Conservation (phyloP, 2,329 filamentous ascomycete genomes). For the Xylaria sp. region DNA sequence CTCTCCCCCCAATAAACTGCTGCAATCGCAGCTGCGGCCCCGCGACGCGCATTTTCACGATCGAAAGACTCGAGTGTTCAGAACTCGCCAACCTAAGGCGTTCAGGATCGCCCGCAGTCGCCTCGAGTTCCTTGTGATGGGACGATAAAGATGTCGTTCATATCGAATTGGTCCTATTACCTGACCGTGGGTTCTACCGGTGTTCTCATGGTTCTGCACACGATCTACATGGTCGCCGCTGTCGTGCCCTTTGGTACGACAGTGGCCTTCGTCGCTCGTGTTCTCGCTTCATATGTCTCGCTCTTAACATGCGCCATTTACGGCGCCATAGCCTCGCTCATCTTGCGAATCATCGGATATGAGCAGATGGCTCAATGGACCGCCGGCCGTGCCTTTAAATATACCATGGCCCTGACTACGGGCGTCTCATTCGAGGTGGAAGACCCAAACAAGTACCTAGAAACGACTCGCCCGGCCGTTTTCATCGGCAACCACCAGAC, state of each 20-base stretch:
- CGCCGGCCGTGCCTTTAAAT: constrained; percentile 72
- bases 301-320: constrained; percentile 59
- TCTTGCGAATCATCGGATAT: constrained; percentile 65
- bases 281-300: constrained; percentile 59
- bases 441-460: constrained; percentile 59
- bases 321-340: constrained; percentile 68
- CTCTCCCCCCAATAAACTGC: constrained; percentile 13
- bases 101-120: not conserved
- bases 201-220: constrained; percentile 54
- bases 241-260: constrained; percentile 42
- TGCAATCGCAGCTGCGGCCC: not conserved
- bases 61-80: not conserved
- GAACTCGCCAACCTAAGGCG: not conserved
- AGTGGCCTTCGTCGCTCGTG: constrained; percentile 64
- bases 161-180: constrained; percentile 38
- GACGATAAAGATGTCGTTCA: constrained; percentile 28
- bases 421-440: constrained; percentile 74
- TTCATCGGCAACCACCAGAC: constrained; percentile 95
- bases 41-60: constrained; percentile 4
- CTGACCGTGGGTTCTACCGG: constrained; percentile 44
- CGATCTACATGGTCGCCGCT: constrained; percentile 59
- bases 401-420: constrained; percentile 66
- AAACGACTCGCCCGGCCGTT: constrained; percentile 70
- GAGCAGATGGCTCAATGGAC: constrained; percentile 82
- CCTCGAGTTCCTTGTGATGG: constrained; percentile 17